phyloP scores from a whole-genome alignment of 2,329 filamentous ascomycete species.

The Colletotrichum sp. region DNA sequence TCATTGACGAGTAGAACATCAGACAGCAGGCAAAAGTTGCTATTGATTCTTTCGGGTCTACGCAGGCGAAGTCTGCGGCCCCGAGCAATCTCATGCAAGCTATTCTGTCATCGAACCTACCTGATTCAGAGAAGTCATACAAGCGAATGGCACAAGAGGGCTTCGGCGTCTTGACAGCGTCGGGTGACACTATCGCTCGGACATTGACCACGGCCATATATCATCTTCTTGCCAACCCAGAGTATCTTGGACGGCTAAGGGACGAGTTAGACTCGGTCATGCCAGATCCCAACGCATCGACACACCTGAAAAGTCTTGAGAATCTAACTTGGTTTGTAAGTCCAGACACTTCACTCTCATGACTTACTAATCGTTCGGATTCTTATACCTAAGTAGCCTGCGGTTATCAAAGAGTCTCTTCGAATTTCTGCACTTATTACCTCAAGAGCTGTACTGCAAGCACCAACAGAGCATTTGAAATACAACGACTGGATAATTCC shows the following conservation, averaged over 20 bases:
- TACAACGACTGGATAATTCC: not conserved
- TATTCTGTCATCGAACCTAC: not conserved
- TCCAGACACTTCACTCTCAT: not conserved
- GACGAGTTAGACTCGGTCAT: not conserved
- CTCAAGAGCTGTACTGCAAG: not conserved
- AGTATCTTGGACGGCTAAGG: not conserved
- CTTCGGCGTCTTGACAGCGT: not conserved
- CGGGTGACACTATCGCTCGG: not conserved
- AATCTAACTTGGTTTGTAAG: not conserved
- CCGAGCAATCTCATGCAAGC: not conserved
- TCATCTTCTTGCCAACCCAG: not conserved
- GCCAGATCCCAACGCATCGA: not conserved
- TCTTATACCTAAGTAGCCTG: not conserved
- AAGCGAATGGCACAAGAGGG: not conserved
- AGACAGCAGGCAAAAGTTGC: not conserved
- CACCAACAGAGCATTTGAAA: not conserved
- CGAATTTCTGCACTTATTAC: not conserved
- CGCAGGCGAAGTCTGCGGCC: not conserved
- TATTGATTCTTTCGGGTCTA: not conserved
- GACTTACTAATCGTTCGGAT: not conserved
- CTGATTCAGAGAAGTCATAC: not conserved
- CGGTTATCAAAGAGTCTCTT: not conserved
- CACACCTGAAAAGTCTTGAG: not conserved
- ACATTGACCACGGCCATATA: not conserved
- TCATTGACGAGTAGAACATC: rapidly evolving